These are phyloP conservation scores for Neurospora africana DNA, from an alignment of 495 filamentous ascomycete species.

Conservation along the genomic window DNA sequence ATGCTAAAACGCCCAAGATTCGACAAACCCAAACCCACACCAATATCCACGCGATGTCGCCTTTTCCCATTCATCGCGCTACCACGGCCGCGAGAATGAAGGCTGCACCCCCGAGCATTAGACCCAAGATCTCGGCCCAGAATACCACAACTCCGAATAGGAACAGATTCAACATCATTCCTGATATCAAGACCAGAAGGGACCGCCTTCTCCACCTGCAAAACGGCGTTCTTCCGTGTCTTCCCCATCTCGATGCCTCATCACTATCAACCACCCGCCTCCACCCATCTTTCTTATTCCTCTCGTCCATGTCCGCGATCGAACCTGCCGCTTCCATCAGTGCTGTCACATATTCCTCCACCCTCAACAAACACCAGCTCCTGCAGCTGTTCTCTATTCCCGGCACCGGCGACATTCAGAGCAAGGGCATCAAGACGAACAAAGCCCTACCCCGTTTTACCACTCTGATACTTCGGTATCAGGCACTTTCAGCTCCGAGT, in stretches of 20 bases:
- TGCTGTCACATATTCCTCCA: neutral
- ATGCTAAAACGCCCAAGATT: neutral
- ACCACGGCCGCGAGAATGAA: neutral
- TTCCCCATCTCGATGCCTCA: neutral
- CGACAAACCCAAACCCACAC: neutral
- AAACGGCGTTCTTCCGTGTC: neutral
- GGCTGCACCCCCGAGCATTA: neutral
- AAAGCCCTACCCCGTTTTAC: neutral
- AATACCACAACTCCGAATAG: neutral
- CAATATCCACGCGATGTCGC: neutral
- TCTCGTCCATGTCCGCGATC: neutral
- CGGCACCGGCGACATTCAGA: neutral
- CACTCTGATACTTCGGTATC: neutral
- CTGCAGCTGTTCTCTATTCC: neutral
- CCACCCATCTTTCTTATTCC: neutral
- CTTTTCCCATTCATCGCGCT: neutral
- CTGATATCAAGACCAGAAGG: neutral
- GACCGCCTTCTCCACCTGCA: neutral
- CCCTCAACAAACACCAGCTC: neutral
- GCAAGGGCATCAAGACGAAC: neutral
- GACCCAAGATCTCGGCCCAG: neutral
- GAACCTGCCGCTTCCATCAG: neutral
- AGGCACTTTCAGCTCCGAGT: neutral
- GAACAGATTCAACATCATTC: neutral
- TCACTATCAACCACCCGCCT: neutral